phyloP scores from a whole-genome alignment of 768 basidiomycete species.

The Russula olivacea region DNA sequence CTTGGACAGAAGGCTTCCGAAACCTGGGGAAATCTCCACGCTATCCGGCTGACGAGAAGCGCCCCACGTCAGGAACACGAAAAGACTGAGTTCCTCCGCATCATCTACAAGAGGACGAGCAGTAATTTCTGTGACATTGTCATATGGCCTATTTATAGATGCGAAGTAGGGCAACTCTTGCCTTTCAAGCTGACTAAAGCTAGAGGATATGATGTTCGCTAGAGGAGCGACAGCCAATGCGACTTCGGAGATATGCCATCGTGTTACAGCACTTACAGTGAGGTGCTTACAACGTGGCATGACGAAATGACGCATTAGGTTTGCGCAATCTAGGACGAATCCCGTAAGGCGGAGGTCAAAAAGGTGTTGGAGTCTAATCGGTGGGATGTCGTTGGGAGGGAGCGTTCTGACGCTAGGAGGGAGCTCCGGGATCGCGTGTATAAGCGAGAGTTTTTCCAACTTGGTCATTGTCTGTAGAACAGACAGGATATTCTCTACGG shows the following conservation, averaged over 20 bases:
- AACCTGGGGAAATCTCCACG: not conserved
- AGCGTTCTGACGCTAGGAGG: slow-evolving; percentile 3
- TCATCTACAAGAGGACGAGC: not conserved
- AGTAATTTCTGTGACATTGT: not conserved
- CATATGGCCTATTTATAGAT: not conserved
- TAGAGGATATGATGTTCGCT: slow-evolving; percentile 8
- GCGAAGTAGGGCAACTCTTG: slow-evolving; percentile 5
- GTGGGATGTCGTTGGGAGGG: not conserved
- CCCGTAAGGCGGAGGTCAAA: not conserved
- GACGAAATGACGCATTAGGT: slow-evolving; percentile 8
- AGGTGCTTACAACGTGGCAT: slow-evolving; percentile 11
- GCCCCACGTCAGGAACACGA: not conserved
- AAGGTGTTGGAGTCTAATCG: slow-evolving; percentile 5
- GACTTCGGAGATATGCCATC: slow-evolving; percentile 2
- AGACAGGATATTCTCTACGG: slow-evolving; percentile 8
- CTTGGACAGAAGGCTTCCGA: slow-evolving; percentile 7
- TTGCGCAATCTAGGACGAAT: slow-evolving; percentile 13
- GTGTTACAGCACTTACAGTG: not conserved
- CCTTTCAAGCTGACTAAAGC: slow-evolving; percentile 4
- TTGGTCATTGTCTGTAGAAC: slow-evolving; percentile 7
- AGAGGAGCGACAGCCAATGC: slow-evolving; percentile 6
- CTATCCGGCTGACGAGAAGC: not conserved
- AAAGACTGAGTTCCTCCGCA: not conserved
- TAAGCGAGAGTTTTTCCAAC: slow-evolving; percentile 8
- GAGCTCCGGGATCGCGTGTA: slow-evolving; percentile 8